Percentiles rank a stretch among this genome's conserved stretches.
phyloP scores from a whole-genome alignment of 441 rosid genomes.

The Erysimum pusillum region DNA sequence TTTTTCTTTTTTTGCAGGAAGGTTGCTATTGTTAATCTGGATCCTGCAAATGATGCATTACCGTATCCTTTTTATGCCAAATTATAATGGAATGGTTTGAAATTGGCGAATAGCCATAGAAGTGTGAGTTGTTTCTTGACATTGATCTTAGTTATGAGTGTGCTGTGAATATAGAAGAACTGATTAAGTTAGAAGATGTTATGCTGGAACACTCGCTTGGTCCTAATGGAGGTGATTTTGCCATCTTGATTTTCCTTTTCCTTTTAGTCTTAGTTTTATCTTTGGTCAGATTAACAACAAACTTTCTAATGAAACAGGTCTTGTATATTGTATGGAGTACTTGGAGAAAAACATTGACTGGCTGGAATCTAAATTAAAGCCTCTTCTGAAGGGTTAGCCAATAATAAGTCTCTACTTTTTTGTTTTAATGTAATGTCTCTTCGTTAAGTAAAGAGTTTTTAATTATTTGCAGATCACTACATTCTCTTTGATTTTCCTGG shows the following conservation, averaged over 20 bases:
- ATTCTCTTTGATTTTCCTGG: conserved; percentile 97
- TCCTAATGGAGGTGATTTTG: conserved; percentile 82
- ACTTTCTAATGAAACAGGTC: conserved; percentile 55
- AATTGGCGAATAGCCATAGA: not conserved
- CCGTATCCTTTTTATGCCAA: conserved; percentile 71
- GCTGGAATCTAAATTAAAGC: conserved; percentile 79
- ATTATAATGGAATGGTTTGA: not conserved
- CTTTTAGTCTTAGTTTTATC: not conserved
- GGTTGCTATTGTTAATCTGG: conserved; percentile 91
- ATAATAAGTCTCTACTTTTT: not conserved
- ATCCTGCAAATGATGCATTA: conserved; percentile 88
- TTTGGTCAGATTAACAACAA: not conserved
- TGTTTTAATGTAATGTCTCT: not conserved
- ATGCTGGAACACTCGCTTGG: conserved; percentile 90
- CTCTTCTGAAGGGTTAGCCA: conserved; percentile 78
- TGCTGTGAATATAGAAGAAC: conserved; percentile 87
- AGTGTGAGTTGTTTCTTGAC: conserved; percentile 52
- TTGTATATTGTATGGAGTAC: conserved; percentile 90
- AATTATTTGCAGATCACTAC: conserved; percentile 79
- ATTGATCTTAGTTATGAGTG: conserved; percentile 72
- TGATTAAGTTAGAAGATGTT: conserved; percentile 79
- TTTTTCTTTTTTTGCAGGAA: conserved; percentile 63
- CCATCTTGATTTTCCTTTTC: not conserved
- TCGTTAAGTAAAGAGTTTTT: not conserved
- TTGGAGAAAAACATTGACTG: conserved; percentile 92